Percentiles rank a stretch among this genome's conserved stretches.
Conservation (phyloP, 805 yeast species). For the Cyberlindnera misumaiensis region DNA sequence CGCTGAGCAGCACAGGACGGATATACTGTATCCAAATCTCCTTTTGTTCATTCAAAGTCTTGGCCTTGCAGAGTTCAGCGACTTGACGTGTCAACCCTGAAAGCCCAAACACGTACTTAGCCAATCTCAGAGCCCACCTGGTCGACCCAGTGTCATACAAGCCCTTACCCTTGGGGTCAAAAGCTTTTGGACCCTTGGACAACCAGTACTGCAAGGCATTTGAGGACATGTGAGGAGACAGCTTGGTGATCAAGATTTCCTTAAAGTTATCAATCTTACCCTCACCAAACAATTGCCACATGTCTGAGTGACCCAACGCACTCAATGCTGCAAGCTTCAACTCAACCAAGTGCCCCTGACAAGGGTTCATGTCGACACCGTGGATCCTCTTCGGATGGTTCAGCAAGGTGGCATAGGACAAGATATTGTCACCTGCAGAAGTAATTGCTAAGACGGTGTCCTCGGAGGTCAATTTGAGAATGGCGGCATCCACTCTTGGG, state of each 20-base stretch:
- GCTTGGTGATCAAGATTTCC: constrained; percentile 44
- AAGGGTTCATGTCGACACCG: constrained; percentile 80
- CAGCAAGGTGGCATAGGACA: constrained; percentile 63
- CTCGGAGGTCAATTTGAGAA: constrained; percentile 49
- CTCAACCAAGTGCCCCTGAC: constrained; percentile 75
- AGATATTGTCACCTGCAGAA: constrained; percentile 79
- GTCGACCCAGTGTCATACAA: constrained; percentile 79
- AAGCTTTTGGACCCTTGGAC: constrained; percentile 53
- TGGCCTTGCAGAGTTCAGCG: constrained; percentile 48
- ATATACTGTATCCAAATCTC: constrained; percentile 56
- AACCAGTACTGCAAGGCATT: constrained; percentile 80
- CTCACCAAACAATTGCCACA: constrained; percentile 73
- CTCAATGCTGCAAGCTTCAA: constrained; percentile 68
- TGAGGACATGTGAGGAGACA: constrained; percentile 69
- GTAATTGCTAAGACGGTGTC: constrained; percentile 81
- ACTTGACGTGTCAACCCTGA: constrained; percentile 49
- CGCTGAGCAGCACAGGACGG: constrained; percentile 66
- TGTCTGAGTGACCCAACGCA: constrained; percentile 45
- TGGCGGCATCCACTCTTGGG: constrained; percentile 70
- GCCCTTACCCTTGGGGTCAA: constrained; percentile 49
- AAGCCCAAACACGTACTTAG: constrained; percentile 49
- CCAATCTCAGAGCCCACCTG: constrained; percentile 76
- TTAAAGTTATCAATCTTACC: constrained; percentile 54
- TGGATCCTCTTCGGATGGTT: constrained; percentile 72
- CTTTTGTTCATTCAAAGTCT: constrained; percentile 54